Evolutionary conservation across 2,329 filamentous ascomycete species (phyloP).

Genomic region (Phialophora chinensis): DNA sequence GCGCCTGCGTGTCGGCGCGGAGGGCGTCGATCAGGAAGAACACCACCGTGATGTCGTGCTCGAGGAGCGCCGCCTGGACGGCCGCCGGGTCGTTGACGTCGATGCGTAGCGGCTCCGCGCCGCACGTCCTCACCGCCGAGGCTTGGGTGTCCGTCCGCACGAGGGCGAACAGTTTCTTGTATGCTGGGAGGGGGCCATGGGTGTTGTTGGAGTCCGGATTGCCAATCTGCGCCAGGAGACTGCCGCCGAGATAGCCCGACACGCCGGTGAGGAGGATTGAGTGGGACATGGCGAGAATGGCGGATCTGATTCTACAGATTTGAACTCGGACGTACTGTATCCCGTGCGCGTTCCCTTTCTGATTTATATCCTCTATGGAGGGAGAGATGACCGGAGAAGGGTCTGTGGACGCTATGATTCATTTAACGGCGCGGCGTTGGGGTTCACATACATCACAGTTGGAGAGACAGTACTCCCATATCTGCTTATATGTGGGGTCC

Average conservation of each 20-base stretch:
- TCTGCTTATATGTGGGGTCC: not conserved
- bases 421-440: no score
- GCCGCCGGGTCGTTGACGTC: slow-evolving; percentile 47
- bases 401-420: no score
- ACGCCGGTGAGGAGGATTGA: slow-evolving; percentile 52
- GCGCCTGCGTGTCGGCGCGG: not conserved
- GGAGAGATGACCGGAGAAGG: no score
- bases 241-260: slow-evolving; percentile 61
- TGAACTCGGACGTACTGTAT: no score
- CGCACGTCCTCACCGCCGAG: slow-evolving; percentile 50
- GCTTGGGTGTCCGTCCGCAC: slow-evolving; percentile 56
- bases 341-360: no score
- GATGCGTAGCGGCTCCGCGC: slow-evolving; percentile 51
- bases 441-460: no score
- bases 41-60: slow-evolving; percentile 56
- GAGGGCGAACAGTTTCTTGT: slow-evolving; percentile 55
- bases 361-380: no score
- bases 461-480: no score
- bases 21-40: slow-evolving; percentile 56
- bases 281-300: slow-evolving; percentile 2
- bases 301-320: not conserved
- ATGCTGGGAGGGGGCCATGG: slow-evolving; percentile 47
- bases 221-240: slow-evolving; percentile 50
- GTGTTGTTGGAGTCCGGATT: slow-evolving; percentile 13
- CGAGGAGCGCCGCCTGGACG: slow-evolving; percentile 48